Conservation (phyloP, 768 basidiomycete species). For the Zangia roseola region DNA sequence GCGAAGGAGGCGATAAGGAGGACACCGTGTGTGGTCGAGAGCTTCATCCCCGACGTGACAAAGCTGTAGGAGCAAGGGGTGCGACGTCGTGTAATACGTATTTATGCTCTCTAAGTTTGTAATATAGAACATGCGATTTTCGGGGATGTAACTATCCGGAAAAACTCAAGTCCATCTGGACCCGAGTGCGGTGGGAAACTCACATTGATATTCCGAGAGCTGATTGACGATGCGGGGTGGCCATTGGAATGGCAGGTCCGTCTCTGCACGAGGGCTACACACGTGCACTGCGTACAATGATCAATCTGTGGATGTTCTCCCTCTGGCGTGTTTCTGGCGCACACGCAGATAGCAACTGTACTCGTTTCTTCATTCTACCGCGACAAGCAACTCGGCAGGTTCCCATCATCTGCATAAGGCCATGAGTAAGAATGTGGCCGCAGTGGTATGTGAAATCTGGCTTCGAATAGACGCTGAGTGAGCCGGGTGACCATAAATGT, state of each 20-base stretch:
- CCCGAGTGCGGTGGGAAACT: background rate
- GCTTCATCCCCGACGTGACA: conserved; percentile 14
- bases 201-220: background rate
- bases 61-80: background rate
- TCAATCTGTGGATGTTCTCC: no score
- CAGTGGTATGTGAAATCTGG: background rate
- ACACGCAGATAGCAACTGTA: no score
- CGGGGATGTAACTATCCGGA: no score
- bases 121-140: no score
- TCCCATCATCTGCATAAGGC: no score
- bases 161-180: background rate
- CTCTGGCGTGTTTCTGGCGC: no score
- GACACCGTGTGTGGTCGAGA: background rate
- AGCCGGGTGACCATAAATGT: background rate
- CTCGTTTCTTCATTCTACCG: no score
- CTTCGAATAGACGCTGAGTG: conserved; percentile 2
- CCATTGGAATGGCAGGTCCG: no score
- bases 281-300: no score
- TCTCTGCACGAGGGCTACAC: no score
- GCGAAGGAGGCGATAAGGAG: conserved; percentile 15
- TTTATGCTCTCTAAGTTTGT: conserved; percentile 1
- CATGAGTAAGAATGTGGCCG: background rate
- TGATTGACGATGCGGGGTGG: no score
- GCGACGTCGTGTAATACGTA: no score
- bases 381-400: background rate